Conservation (phyloP, 23 red algal genomes). For the Gracilariopsis chorda region DNA sequence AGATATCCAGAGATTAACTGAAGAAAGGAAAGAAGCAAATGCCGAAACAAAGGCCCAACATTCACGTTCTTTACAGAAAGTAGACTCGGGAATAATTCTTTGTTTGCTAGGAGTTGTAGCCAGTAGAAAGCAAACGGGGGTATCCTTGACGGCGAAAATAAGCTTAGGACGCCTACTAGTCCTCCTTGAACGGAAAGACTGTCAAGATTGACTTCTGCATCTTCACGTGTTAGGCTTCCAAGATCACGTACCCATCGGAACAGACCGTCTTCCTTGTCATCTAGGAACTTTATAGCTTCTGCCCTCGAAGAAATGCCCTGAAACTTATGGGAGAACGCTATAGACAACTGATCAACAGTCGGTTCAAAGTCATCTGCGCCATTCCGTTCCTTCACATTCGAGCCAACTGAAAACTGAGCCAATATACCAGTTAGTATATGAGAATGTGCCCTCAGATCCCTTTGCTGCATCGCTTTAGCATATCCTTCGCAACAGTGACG, state of each 20-base stretch:
- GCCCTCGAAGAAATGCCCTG: not conserved
- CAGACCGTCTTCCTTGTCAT: slow-evolving; percentile 15
- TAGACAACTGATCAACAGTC: not conserved
- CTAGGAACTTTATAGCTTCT: slow-evolving; percentile 14
- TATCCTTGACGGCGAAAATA: slow-evolving; percentile 56
- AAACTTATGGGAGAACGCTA: not conserved
- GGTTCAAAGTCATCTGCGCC: not conserved
- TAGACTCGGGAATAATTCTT: slow-evolving; percentile 74
- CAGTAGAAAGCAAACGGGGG: slow-evolving; percentile 91
- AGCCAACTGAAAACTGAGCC: slow-evolving; percentile 38
- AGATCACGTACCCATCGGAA: not conserved
- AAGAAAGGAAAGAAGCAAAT: slow-evolving; percentile 69
- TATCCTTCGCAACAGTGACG: slow-evolving; percentile 13
- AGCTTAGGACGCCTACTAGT: slow-evolving; percentile 60
- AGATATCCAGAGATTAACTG: slow-evolving; percentile 79
- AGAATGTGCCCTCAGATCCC: slow-evolving; percentile 66
- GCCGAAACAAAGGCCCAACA: slow-evolving; percentile 75
- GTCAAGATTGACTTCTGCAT: not conserved
- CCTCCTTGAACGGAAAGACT: slow-evolving; percentile 55
- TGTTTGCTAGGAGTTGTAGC: slow-evolving; percentile 85
- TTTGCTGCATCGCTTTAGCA: not conserved
- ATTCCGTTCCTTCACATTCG: not conserved
- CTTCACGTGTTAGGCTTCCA: not conserved
- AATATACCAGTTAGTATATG: slow-evolving; percentile 57
- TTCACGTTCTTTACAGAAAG: slow-evolving; percentile 39